A percentile compares a stretch with the other conserved stretches of the same genome.
Evolutionary conservation across 2,329 filamentous ascomycete genomes (phyloP).

Genomic region (Paracorniculantispora psalliotae): DNA sequence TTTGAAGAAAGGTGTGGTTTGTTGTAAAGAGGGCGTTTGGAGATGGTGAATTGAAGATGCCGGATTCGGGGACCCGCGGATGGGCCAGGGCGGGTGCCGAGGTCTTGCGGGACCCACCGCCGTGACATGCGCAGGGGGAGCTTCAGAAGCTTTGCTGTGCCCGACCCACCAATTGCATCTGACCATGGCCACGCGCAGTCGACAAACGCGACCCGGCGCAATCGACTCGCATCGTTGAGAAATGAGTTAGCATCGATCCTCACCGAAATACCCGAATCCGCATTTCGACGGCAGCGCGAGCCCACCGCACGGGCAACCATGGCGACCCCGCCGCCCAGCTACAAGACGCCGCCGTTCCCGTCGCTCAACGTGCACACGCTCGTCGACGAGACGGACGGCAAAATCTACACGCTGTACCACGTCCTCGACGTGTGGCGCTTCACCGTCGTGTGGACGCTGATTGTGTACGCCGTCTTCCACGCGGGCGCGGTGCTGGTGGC

Average conservation of each 20-base stretch:
- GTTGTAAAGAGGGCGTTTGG: neutral
- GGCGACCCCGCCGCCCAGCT: constrained; percentile 41
- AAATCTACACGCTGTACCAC: constrained; percentile 61
- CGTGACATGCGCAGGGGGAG: neutral
- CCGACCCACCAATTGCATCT: neutral
- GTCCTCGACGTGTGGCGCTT: constrained; percentile 79
- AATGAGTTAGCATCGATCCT: too few species aligned
- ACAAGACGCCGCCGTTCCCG: constrained; percentile 69
- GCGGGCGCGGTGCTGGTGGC: constrained; percentile 67
- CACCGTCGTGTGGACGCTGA: constrained; percentile 79
- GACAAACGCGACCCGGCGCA: neutral
- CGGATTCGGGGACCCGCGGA: neutral
- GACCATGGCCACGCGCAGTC: neutral
- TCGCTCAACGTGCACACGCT: constrained; percentile 71
- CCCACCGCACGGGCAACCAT: constrained; percentile 17
- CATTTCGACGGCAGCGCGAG: too few species aligned
- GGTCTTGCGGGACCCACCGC: neutral
- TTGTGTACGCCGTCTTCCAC: constrained; percentile 73
- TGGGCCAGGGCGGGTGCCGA: constrained; percentile 1
- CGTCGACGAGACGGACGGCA: constrained; percentile 36
- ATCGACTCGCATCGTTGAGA: neutral
- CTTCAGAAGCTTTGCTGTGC: constrained; percentile 7
- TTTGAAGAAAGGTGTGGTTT: neutral
- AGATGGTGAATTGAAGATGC: neutral
- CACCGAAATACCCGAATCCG: too few species aligned